These are phyloP conservation scores for Sporisorium scitamineum DNA, from an alignment of 1,284 basidiomycete genomes.

Conservation along the genomic window DNA sequence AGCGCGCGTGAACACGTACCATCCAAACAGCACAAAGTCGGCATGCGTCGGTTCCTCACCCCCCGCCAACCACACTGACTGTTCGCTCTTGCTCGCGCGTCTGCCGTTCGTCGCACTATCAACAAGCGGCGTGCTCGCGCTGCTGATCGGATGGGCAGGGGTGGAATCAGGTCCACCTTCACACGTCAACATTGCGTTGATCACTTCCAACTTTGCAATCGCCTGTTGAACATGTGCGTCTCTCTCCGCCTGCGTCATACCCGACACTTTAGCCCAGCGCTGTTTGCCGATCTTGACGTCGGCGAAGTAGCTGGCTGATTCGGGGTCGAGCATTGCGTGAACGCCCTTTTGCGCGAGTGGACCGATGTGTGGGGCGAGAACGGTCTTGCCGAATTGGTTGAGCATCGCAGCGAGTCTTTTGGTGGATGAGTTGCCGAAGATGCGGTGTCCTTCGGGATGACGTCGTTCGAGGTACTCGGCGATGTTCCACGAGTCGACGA, in stretches of 20 bases:
- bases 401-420: constrained; percentile 53
- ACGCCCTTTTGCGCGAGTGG: constrained; percentile 41
- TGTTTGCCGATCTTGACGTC: constrained; percentile 52
- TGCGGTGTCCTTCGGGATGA: constrained; percentile 34
- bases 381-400: constrained; percentile 47
- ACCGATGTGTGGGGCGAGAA: constrained; percentile 43
- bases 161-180: constrained; percentile 28
- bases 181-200: constrained; percentile 41
- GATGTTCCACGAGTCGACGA: constrained; percentile 59
- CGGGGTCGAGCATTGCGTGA: constrained; percentile 45
- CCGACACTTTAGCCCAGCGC: constrained; percentile 35
- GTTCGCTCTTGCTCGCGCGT: constrained; percentile 10
- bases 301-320: constrained; percentile 52
- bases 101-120: background rate
- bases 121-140: background rate
- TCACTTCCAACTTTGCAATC: constrained; percentile 36
- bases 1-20: constrained; percentile 47
- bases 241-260: constrained; percentile 22
- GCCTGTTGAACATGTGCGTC: constrained; percentile 32
- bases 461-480: constrained; percentile 52
- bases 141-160: constrained; percentile 4
- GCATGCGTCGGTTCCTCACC: constrained; percentile 56
- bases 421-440: constrained; percentile 47
- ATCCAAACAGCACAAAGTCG: constrained; percentile 58
- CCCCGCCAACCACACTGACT: constrained; percentile 46